phyloP scores from a whole-genome alignment of 1,284 basidiomycete species.

The Lentinula novae-zelandiae region DNA sequence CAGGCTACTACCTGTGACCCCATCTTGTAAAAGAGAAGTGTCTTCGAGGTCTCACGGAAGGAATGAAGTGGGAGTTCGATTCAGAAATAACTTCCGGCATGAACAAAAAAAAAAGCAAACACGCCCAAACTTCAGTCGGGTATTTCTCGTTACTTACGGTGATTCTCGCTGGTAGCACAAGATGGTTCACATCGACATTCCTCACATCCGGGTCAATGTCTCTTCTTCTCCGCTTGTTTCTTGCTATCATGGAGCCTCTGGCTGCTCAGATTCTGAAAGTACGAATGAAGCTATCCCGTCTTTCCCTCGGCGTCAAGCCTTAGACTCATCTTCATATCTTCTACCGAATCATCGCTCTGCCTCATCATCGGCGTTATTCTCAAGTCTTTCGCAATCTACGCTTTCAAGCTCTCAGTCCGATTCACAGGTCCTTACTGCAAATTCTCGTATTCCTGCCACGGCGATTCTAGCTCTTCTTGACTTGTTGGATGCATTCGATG shows the following conservation, averaged over 20 bases:
- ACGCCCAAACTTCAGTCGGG: too few relatives aligned
- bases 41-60: too few relatives aligned
- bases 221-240: constrained; percentile 4
- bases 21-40: too few relatives aligned
- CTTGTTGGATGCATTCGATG: constrained; percentile 34
- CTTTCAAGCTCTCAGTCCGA: neutral
- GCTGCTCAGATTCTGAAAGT: neutral
- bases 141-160: too few relatives aligned
- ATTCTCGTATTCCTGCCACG: constrained; percentile 21
- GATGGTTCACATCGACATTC: constrained; percentile 3
- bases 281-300: neutral
- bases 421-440: neutral
- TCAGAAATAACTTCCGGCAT: too few relatives aligned
- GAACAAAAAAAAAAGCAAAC: too few relatives aligned
- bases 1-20: too few relatives aligned
- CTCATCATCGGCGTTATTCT: neutral
- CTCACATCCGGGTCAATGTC: constrained; percentile 6
- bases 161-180: neutral
- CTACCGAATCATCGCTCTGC: neutral
- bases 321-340: neutral
- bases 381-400: neutral
- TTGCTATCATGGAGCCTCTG: neutral
- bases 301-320: neutral
- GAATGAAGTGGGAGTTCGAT: too few relatives aligned
- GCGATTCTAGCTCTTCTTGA: constrained; percentile 31